Evolutionary conservation across 2,329 filamentous ascomycete species (phyloP).

Genomic region (Huntiella moniliformis): DNA sequence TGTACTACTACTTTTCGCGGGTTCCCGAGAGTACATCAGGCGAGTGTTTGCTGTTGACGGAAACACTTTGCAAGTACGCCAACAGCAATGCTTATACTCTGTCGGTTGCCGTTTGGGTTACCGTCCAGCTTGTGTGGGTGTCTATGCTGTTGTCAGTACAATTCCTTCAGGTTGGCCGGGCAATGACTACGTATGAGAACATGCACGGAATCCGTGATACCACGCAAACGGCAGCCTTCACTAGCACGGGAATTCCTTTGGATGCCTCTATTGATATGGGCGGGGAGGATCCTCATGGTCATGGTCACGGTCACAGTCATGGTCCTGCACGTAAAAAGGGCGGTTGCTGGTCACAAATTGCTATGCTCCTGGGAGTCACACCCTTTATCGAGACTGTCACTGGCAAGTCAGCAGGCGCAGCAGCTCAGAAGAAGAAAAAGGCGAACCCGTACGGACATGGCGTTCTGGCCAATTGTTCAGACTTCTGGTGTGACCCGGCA

Average conservation of each 20-base stretch:
- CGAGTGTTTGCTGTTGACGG: conserved; percentile 58
- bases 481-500: conserved; percentile 88
- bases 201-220: conserved; percentile 61
- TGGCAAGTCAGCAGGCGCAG: conserved; percentile 37
- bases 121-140: conserved; percentile 81
- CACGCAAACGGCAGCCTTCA: conserved; percentile 54
- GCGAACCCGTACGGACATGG: conserved; percentile 76
- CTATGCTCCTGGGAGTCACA: conserved; percentile 71
- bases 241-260: conserved; percentile 58
- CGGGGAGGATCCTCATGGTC: conserved; percentile 21
- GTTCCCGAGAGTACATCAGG: conserved; percentile 33
- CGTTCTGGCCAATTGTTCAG: conserved; percentile 71
- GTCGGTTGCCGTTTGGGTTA: conserved; percentile 58
- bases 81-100: conserved; percentile 73
- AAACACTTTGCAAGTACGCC: conserved; percentile 53
- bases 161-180: conserved; percentile 75
- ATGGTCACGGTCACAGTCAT: conserved; percentile 26
- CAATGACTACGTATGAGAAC: conserved; percentile 91
- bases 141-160: conserved; percentile 95
- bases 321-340: conserved; percentile 27
- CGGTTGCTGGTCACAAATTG: conserved; percentile 62
- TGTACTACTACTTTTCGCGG: conserved; percentile 50
- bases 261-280: conserved; percentile 36
- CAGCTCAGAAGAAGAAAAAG: conserved; percentile 30
- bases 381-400: conserved; percentile 87